phyloP scores from a whole-genome alignment of 495 filamentous ascomycete genomes.

The Penicillium robsamsonii region DNA sequence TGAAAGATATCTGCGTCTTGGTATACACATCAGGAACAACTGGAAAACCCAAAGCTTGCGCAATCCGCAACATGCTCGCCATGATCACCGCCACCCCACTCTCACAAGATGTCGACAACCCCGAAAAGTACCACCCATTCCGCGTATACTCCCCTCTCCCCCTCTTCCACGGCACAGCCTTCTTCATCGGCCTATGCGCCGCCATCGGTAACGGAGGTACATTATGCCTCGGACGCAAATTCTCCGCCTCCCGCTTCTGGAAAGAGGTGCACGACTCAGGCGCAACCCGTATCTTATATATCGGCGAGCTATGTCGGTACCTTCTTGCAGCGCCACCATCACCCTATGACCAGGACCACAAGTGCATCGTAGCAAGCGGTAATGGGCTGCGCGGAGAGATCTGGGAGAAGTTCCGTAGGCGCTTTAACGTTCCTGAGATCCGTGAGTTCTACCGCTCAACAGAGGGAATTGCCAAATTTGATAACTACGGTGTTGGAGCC shows the following conservation, averaged over 20 bases:
- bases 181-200: constrained; percentile 60
- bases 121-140: constrained; percentile 52
- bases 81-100: constrained; percentile 45
- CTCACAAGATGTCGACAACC: constrained; percentile 35
- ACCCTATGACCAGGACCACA: constrained; percentile 71
- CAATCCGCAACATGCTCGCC: constrained; percentile 61
- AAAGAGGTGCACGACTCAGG: constrained; percentile 71
- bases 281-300: constrained; percentile 85
- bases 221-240: constrained; percentile 61
- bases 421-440: constrained; percentile 78
- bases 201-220: constrained; percentile 42
- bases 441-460: constrained; percentile 90
- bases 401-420: constrained; percentile 80
- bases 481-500: constrained; percentile 70
- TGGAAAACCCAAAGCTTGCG: constrained; percentile 86
- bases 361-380: constrained; percentile 72
- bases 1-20: constrained; percentile 60
- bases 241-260: constrained; percentile 87
- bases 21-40: constrained; percentile 90
- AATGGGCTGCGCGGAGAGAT: constrained; percentile 91
- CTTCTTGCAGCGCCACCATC: constrained; percentile 73
- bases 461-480: constrained; percentile 70
- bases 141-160: constrained; percentile 89
- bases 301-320: constrained; percentile 91
- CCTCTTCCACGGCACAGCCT: constrained; percentile 81